A percentile compares a stretch with the other conserved stretches of the same genome.
Conservation (phyloP, 768 basidiomycete genomes). For the Boletus rubescentipes region DNA sequence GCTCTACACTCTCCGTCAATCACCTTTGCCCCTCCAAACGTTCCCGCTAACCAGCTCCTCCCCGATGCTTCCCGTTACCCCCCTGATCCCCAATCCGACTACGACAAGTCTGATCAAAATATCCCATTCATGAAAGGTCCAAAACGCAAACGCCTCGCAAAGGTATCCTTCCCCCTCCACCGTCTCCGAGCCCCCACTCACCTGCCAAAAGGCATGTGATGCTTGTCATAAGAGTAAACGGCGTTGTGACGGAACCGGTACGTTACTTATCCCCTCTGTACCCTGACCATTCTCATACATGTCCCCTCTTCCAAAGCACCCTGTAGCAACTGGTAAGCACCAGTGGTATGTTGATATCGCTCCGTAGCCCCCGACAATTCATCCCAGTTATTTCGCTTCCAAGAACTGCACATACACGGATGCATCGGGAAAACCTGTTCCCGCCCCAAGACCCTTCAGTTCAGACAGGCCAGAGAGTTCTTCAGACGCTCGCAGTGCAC, state of each 20-base stretch:
- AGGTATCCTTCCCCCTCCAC: slow-evolving; percentile 33
- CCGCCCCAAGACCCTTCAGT: slow-evolving; percentile 59
- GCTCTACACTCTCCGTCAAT: slow-evolving; percentile 20
- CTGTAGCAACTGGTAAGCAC: slow-evolving; percentile 73
- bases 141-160: slow-evolving; percentile 55
- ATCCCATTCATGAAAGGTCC: slow-evolving; percentile 50
- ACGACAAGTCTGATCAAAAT: slow-evolving; percentile 31
- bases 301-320: slow-evolving; percentile 47
- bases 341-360: not conserved
- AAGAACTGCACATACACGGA: slow-evolving; percentile 83
- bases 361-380: slow-evolving; percentile 3
- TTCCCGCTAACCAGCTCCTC: slow-evolving; percentile 16
- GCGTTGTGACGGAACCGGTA: slow-evolving; percentile 79
- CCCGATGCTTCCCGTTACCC: slow-evolving; percentile 23
- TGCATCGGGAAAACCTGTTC: slow-evolving; percentile 73
- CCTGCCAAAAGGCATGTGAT: slow-evolving; percentile 59
- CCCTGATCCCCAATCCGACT: slow-evolving; percentile 19
- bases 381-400: slow-evolving; percentile 70
- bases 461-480: slow-evolving; percentile 36
- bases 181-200: slow-evolving; percentile 7
- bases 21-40: slow-evolving; percentile 23
- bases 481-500: slow-evolving; percentile 26
- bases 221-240: slow-evolving; percentile 85
- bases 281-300: slow-evolving; percentile 6
- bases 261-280: slow-evolving; percentile 24